Base-by-base conservation (phyloP, 1,139 yeast species). In the Candida sp. region DNA sequence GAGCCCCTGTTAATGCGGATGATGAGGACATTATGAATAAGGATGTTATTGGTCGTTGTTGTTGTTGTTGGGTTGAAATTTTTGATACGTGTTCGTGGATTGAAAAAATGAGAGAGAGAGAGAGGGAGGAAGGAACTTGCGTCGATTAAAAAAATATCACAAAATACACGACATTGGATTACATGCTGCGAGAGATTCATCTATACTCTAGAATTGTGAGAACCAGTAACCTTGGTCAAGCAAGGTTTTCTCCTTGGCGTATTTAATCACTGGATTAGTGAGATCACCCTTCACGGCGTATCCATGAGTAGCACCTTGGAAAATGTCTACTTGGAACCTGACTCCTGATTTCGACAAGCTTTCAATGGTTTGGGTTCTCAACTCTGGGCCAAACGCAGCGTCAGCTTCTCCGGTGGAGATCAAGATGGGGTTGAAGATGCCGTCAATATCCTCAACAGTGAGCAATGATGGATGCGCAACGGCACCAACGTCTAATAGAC, bases 391-490 rank as follows among this genome's bases (percentile, higher is more conserved):
- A 78, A 86, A 91, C 43, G 80, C 70, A 0, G 61, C 48, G 65
- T 91, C 97, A 7, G 59, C 67, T 68, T 88, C 90, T 42, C 96
- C 94, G 53, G 89, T 90, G 33, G 88, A 76, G 55, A 90, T 84
- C 55, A 84, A 56, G 27, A 91, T 39, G 3, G 42, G 42, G 8
- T 39, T 39, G 12, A 25, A 31, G 2, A 90, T 67, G 2, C 75
- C 81, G 45, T 74, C 80, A 48, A 90, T 76, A 58, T 88, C 96
- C 26, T 84, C 90, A 28, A 78, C 75, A 7, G 77, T 53, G 35
- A 88, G 85, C 52, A 85, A 77, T 1, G 94, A 86, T 9, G 97
- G 97, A 67, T 91, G 97, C 11, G 93, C 93, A 52, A 81, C 67
- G 7, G 92, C 94, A 58, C 81, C 90, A 28, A 77, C 87, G 53